phyloP scores from a whole-genome alignment of 306 rosid species.

The Prunus campanulata region DNA sequence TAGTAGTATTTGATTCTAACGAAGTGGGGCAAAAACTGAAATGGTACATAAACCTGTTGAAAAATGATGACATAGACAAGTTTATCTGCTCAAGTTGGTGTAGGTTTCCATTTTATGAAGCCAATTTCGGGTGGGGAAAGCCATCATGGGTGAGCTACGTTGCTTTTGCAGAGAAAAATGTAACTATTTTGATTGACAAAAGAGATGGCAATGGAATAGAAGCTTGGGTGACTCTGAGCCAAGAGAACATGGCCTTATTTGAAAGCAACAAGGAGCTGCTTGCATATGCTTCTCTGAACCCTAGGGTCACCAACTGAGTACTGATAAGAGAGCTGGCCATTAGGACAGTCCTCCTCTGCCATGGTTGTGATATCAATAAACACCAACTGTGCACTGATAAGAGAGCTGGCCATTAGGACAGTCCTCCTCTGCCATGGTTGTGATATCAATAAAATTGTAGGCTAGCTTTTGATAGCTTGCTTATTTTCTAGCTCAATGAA shows the following conservation, averaged over 20 bases:
- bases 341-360: background rate
- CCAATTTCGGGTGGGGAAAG: conserved; percentile 33
- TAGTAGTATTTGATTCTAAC: background rate
- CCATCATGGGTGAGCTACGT: conserved; percentile 32
- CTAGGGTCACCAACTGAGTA: background rate
- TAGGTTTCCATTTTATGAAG: conserved; percentile 21
- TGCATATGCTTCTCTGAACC: conserved; percentile 18
- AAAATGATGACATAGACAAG: background rate
- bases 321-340: background rate
- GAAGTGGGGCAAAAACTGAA: background rate
- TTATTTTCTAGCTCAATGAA: background rate
- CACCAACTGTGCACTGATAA: background rate
- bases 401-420: background rate
- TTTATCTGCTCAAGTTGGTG: conserved; percentile 23
- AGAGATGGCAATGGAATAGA: conserved; percentile 33
- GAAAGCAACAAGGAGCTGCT: conserved; percentile 22
- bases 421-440: background rate
- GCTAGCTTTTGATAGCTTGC: background rate
- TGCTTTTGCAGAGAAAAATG: background rate
- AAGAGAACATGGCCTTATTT: conserved; percentile 19
- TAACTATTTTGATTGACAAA: conserved; percentile 17
- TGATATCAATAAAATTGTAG: background rate
- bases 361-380: background rate
- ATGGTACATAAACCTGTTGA: background rate
- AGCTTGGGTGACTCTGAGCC: conserved; percentile 17